Evolutionary conservation across 2,329 filamentous ascomycete genomes (phyloP), one percentile per base, ranked within the genome.

Genomic region (Colletotrichum lupini): DNA sequence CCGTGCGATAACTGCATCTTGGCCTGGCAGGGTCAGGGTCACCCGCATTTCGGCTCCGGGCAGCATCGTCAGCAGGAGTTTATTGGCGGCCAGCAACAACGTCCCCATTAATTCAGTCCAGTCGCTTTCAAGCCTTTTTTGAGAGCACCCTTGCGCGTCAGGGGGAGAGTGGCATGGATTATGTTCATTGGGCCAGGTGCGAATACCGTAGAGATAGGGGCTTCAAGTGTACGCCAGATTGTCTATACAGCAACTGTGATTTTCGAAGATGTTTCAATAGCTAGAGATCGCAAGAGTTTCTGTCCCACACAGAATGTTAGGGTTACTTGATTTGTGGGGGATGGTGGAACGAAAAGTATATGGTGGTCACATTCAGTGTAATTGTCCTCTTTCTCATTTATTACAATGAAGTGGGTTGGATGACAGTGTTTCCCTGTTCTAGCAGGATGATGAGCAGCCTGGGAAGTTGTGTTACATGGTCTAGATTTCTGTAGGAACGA

Each of bases 1-100:
- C 82, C 86, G 19, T 92, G 91, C 78, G 82, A 88, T 67, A 76
- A 80, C 28, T 91, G 89, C 75, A 76, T 79, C 7, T 72, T 22
- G 72, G 69, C 26, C 78, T 81, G 46, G 70, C 56, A 63, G 35
- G 28, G 16, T 19, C 61, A 60, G 28, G 60, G 56, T 9, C 58
- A 67, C n/a, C 30, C 61, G 16, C 30, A 63, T 53, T 67, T 72
- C 32, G 68, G 37, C 35, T 28, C 67, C 28, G 26, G 37, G 16
- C 37, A 59, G n/a, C 58, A 58, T 67, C 57, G 61, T 24, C 46
- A 42, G 68, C 42, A 62, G n/a, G 52, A 63, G 35, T 58, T 42
- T 22, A 26, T 73, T 19, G 52, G 63, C 37, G 42, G 63, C n/a
- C 52, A 59, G 62, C 30, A 53, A 7, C 30, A 53, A 11, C 62